Percentiles rank a stretch among this genome's conserved stretches.
Evolutionary conservation across 129 eudicot species (phyloP).

Genomic region (Lactuca saligna): DNA sequence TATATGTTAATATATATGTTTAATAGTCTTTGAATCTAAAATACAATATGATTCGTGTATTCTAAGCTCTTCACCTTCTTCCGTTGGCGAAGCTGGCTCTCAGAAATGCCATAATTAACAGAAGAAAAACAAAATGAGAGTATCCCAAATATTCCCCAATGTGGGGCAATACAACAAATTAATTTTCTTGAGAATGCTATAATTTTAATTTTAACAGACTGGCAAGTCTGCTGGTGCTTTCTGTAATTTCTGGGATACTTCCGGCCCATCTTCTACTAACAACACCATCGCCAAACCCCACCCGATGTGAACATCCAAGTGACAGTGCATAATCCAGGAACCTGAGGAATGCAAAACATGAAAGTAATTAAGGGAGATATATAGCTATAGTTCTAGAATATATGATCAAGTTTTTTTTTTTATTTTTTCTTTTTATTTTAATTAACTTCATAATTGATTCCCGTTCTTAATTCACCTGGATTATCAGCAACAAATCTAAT

Average conservation of each 20-base stretch:
- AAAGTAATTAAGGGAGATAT: background rate
- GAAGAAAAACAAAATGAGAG: conserved; percentile 15
- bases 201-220: conserved; percentile 33
- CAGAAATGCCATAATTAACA: conserved; percentile 23
- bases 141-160: conserved; percentile 39
- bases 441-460: background rate
- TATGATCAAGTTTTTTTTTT: too few species aligned
- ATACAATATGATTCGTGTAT: conserved; percentile 20
- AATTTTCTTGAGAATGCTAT: conserved; percentile 20
- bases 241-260: conserved; percentile 54
- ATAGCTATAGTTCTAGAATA: background rate
- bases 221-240: conserved; percentile 79
- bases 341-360: conserved; percentile 39
- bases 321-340: conserved; percentile 92
- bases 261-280: conserved; percentile 74
- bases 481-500: conserved; percentile 95
- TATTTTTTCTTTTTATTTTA: too few species aligned
- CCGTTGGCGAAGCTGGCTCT: conserved; percentile 19
- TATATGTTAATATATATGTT: conserved; percentile 13
- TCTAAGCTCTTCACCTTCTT: conserved; percentile 29
- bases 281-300: conserved; percentile 94
- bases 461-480: conserved; percentile 54
- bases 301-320: conserved; percentile 92
- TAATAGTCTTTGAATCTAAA: conserved; percentile 24
- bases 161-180: conserved; percentile 40